These are phyloP conservation scores for Colletotrichum tofieldiae DNA, from an alignment of 2,329 filamentous ascomycete species.

Conservation along the genomic window DNA sequence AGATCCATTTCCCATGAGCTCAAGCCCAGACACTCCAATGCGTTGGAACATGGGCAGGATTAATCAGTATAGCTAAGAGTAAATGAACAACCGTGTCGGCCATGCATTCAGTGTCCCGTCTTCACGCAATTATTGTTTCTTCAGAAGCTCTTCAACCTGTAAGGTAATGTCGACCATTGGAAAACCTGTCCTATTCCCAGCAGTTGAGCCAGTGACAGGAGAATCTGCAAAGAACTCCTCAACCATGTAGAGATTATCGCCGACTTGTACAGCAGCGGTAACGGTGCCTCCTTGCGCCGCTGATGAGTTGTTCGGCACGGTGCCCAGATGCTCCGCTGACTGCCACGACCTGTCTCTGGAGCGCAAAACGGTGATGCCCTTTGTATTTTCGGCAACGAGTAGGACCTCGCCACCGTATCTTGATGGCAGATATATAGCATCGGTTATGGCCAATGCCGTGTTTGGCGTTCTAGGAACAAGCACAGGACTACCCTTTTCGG, in stretches of 20 bases:
- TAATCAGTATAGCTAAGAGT: not conserved
- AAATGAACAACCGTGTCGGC: not conserved
- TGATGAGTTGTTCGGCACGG: constrained; percentile 46
- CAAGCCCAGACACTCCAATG: too few species aligned
- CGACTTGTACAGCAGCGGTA: constrained; percentile 39
- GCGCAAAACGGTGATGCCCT: constrained; percentile 55
- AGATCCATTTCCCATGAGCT: not conserved
- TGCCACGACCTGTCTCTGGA: constrained; percentile 55
- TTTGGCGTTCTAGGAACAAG: constrained; percentile 41
- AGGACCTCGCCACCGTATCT: constrained; percentile 53
- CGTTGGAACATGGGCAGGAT: too few species aligned
- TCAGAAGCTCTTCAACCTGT: constrained; percentile 17
- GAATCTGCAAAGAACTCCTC: constrained; percentile 38
- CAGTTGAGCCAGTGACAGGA: constrained; percentile 23
- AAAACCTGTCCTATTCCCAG: constrained; percentile 34
- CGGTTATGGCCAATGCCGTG: constrained; percentile 33
- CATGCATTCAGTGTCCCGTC: not conserved
- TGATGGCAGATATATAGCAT: constrained; percentile 54
- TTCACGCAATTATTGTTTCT: not conserved
- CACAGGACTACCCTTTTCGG: constrained; percentile 36
- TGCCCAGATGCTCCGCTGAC: constrained; percentile 54
- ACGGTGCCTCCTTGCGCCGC: constrained; percentile 31
- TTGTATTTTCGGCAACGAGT: constrained; percentile 50
- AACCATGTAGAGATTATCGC: constrained; percentile 32
- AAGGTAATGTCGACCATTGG: constrained; percentile 39